Evolutionary conservation across 2,329 filamentous ascomycete species (phyloP), one percentile per base, ranked within the genome.

Genomic region (Pseudogymnoascus sp.): DNA sequence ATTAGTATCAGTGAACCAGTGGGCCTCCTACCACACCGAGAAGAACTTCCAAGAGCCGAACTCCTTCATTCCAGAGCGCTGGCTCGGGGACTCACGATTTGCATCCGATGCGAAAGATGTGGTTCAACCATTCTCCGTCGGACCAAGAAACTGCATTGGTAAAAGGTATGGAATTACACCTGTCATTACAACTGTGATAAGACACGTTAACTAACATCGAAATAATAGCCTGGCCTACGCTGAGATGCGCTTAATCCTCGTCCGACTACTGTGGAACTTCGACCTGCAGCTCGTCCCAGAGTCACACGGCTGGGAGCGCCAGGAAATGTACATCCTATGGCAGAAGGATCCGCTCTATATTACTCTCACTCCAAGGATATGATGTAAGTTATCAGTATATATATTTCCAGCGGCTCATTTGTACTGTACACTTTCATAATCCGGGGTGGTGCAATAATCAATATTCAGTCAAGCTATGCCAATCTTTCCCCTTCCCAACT

Each of bases 21-120:
- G 50, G 50, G 50, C 50, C 14, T 20, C 35, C 20, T 57, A 35
- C n/a, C 28, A 33, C 16, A 37, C 28, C 14, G 9, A 20, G 18
- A 37, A 57, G 28, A 35, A 33, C 14, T 57, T 57, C 6, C 50
- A 12, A 6, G 18, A 30, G 16, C 59, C 41, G 5, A n/a, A 47
- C 35, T 63, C 67, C 2, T 78, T 77, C 61, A 63, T 69, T 11
- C 77, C 76, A 0, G 74, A 77, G 61, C 67, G 76, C 4, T 78
- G 74, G 74, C 58, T 71, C 18, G 70, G 71, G 5, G 50, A 25
- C 8, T 11, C 28, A 25, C 41, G 22, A 2, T 57, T 35, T 57
- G 20, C 2, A 16, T 12, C 30, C 5, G 75, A 78, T 2, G 69
- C 76, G n/a, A 36, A 36, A 6, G 61, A 61, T 1, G 63, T 47